These are phyloP conservation scores for Eragrostis nindensis DNA, from an alignment of 176 grass and related monocot species.

Conservation along the genomic window DNA sequence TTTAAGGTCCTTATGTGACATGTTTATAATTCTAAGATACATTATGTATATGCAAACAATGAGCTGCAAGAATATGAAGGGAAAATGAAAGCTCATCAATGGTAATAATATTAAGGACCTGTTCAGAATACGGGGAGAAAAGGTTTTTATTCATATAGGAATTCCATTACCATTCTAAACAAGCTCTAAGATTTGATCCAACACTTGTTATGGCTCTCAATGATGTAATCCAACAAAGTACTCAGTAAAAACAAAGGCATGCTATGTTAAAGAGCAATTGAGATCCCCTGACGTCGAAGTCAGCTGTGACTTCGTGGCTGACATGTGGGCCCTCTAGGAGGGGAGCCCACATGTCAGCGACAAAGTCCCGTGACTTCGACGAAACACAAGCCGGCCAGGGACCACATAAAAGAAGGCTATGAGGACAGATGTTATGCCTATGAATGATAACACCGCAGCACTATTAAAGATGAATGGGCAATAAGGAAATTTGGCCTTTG, in stretches of 20 bases:
- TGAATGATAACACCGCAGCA: constrained; percentile 14
- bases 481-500: background rate
- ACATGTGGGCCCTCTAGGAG: no score
- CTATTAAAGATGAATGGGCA: background rate
- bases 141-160: background rate
- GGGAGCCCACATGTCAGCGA: no score
- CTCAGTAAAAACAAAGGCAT: background rate
- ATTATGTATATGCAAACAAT: background rate
- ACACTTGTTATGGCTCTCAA: background rate
- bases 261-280: background rate
- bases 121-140: background rate
- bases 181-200: background rate
- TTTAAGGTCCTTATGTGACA: background rate
- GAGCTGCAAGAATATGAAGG: no score
- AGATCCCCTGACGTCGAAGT: no score
- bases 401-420: constrained; percentile 14
- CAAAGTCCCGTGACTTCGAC: no score
- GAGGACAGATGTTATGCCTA: background rate
- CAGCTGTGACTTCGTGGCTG: no score
- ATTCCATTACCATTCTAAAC: background rate
- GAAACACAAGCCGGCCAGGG: constrained; percentile 1
- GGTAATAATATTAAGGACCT: no score
- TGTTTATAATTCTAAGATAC: background rate
- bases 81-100: no score
- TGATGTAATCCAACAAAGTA: background rate